Evolutionary conservation across 139 green algal species (phyloP), one percentile per base, ranked within the genome.

Genomic region (Micromonas commoda): DNA sequence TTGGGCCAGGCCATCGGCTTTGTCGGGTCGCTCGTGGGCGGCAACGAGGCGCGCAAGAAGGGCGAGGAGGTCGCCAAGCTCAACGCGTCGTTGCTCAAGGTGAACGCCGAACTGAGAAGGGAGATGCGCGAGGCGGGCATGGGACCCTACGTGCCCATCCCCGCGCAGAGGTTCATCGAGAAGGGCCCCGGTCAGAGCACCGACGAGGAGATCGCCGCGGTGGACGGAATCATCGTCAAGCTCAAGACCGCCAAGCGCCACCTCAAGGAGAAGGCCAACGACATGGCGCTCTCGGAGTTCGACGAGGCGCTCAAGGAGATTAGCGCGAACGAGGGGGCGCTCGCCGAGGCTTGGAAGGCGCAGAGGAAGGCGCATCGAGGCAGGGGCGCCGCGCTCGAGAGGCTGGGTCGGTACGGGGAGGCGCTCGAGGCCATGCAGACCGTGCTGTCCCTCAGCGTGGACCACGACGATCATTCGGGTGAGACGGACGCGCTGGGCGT

Each of bases 1-100:
- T 31, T 83, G 21, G 70, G 70, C 1, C 79, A 83, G 29, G 26
- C 39, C 33, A 76, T 83, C 32, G 79, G 79, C 3, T 79, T 79
- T 34, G 31, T 79, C 21, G 79, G 79, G 9, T 37, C 70, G 26
- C 9, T 70, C 39, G 79, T 75, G 9, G 38, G 57, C 6, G 79
- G 79, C 4, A 71, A 29, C 29, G 37, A 52, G 26, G 70, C 72
- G 23, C 28, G 39, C 16, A 80, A 79, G 71, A 54, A 38, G 37
- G 80, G 34, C 28, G 2, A 64, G 60, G 79, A 83, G 71, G 65
- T 83, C 2, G 24, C 75, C 4, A 31, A 13, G 39, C 64, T 83
- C 31, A 80, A 79, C 71, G n/a, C 37, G 26, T 54, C 51, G 57
- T 33, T 83, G 20, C 28, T 75, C 23, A 35, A 79, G 61, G 79